Conservation (phyloP, 2,329 filamentous ascomycete species). For the Penicillium sp. region DNA sequence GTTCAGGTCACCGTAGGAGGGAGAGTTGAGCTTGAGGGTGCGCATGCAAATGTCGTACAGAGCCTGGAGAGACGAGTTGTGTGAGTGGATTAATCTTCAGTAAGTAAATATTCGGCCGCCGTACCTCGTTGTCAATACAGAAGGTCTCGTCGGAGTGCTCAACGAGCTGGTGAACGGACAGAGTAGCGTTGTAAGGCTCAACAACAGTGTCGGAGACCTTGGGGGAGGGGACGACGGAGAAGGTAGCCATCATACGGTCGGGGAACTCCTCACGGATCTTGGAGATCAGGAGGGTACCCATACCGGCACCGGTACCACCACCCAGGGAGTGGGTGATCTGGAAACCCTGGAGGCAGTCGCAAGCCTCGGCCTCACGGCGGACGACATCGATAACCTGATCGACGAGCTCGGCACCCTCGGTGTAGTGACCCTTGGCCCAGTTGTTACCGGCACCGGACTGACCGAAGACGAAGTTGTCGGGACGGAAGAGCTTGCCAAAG, state of each 20-base stretch:
- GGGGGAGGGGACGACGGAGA: slow-evolving; percentile 97
- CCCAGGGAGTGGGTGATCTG: slow-evolving; percentile 99
- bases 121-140: slow-evolving; percentile 98
- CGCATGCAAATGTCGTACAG: slow-evolving; percentile 99
- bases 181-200: slow-evolving; percentile 99
- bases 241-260: slow-evolving; percentile 99
- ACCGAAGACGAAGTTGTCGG: slow-evolving; percentile 99
- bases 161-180: slow-evolving; percentile 97
- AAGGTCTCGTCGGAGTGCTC: slow-evolving; percentile 99
- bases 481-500: slow-evolving; percentile 98
- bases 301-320: slow-evolving; percentile 99
- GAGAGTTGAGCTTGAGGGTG: slow-evolving; percentile 97
- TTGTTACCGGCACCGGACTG: slow-evolving; percentile 99
- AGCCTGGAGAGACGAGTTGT: slow-evolving; percentile 54
- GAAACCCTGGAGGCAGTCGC: slow-evolving; percentile 99
- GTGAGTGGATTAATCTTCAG: background rate
- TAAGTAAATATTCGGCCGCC: slow-evolving; percentile 6
- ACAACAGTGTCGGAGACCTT: slow-evolving; percentile 99
- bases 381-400: slow-evolving; percentile 98
- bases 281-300: slow-evolving; percentile 99
- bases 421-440: slow-evolving; percentile 99
- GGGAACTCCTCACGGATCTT: slow-evolving; percentile 99
- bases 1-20: slow-evolving; percentile 98
- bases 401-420: slow-evolving; percentile 97
- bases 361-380: slow-evolving; percentile 97